Evolutionary conservation across 345 rosid genomes (phyloP).

Genomic region (Carallia pectinifolia): DNA sequence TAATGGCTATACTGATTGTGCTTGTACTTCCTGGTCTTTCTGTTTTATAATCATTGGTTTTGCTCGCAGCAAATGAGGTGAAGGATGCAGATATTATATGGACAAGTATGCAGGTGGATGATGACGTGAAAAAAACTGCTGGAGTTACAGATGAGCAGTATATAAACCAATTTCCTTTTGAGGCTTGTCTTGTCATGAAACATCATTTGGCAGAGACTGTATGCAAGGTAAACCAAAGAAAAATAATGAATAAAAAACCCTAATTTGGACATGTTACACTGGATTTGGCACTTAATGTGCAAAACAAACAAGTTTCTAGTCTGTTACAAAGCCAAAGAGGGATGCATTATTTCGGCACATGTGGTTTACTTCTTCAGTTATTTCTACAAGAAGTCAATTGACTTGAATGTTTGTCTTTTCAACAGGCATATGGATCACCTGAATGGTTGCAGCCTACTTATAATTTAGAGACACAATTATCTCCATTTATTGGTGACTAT

Average conservation of each 20-base stretch:
- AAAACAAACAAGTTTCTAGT: background rate
- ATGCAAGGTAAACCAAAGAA: constrained; percentile 52
- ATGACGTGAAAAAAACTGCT: constrained; percentile 61
- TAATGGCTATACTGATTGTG: background rate
- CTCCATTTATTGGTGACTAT: constrained; percentile 85
- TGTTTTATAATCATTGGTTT: constrained; percentile 3
- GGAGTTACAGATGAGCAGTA: constrained; percentile 78
- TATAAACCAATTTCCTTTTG: constrained; percentile 87
- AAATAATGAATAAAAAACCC: background rate
- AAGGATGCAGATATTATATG: constrained; percentile 89
- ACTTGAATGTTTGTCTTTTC: constrained; percentile 18
- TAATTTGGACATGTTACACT: background rate
- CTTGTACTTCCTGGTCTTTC: background rate
- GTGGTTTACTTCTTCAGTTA: background rate
- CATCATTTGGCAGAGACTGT: constrained; percentile 95
- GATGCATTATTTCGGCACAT: background rate
- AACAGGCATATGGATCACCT: constrained; percentile 78
- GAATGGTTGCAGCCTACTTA: constrained; percentile 90
- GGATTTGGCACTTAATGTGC: constrained; percentile 1
- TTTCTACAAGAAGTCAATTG: constrained; percentile 4
- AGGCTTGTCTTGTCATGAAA: constrained; percentile 96
- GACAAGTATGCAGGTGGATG: constrained; percentile 88
- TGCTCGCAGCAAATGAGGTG: constrained; percentile 61
- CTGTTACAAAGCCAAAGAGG: background rate
- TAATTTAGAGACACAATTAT: constrained; percentile 73